Percentiles rank a stretch among this genome's conserved stretches.
Conservation (phyloP, 1,284 basidiomycete species). For the Spongiforma sp. region DNA sequence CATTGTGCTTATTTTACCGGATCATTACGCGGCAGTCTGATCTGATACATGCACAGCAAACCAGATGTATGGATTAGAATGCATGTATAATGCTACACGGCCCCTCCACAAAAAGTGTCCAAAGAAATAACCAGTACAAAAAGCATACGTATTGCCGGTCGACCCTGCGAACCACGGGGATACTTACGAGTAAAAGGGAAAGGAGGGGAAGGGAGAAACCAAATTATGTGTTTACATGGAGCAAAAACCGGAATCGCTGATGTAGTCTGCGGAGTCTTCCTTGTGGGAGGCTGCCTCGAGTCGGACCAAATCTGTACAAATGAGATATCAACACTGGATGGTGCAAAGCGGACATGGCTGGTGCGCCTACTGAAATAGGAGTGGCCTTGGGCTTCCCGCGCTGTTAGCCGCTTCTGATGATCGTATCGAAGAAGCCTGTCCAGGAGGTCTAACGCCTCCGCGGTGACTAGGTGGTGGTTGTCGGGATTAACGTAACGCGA, state of each 20-base stretch:
- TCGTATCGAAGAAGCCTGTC: slow-evolving; percentile 87
- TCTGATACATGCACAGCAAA: slow-evolving; percentile 18
- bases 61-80: slow-evolving; percentile 16
- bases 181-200: not conserved
- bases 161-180: slow-evolving; percentile 1
- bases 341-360: slow-evolving; percentile 22
- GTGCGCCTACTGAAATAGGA: slow-evolving; percentile 76
- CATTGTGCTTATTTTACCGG: slow-evolving; percentile 25
- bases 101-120: slow-evolving; percentile 11
- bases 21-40: slow-evolving; percentile 18
- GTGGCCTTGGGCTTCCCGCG: slow-evolving; percentile 77
- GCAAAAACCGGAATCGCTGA: slow-evolving; percentile 65
- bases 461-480: slow-evolving; percentile 75
- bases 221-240: slow-evolving; percentile 46
- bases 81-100: slow-evolving; percentile 17
- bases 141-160: slow-evolving; percentile 4
- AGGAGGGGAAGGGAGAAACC: not conserved
- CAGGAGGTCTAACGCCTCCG: slow-evolving; percentile 81
- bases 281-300: slow-evolving; percentile 56
- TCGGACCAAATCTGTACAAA: slow-evolving; percentile 52
- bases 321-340: slow-evolving; percentile 25
- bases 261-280: slow-evolving; percentile 54
- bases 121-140: slow-evolving; percentile 16
- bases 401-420: slow-evolving; percentile 85
- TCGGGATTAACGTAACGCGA: slow-evolving; percentile 71